phyloP scores from a whole-genome alignment of 2,329 filamentous ascomycete genomes.

The Beauveria brongniartii region DNA sequence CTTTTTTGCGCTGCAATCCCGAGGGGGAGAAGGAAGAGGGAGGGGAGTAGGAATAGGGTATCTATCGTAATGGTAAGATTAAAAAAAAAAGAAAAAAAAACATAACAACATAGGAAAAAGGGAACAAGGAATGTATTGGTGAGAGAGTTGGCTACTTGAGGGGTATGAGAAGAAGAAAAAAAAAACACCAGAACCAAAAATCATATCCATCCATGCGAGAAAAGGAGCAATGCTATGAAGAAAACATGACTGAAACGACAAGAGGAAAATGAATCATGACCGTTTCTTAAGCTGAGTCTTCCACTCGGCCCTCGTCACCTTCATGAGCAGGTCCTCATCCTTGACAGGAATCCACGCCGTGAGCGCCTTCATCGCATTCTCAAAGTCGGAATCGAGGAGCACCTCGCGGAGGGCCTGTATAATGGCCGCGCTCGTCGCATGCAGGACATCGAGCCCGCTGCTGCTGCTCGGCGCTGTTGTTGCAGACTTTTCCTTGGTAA shows the following conservation, averaged over 20 bases:
- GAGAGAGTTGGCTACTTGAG: no score
- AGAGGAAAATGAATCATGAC: slow-evolving; percentile 17
- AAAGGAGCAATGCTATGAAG: no score
- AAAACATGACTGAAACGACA: not conserved
- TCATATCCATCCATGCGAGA: no score
- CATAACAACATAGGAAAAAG: no score
- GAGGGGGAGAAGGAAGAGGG: no score
- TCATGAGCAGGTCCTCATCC: slow-evolving; percentile 90
- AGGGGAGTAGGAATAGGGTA: no score
- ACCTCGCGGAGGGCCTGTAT: slow-evolving; percentile 87
- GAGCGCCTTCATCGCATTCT: slow-evolving; percentile 94
- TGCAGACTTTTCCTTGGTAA: slow-evolving; percentile 7
- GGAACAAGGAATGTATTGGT: no score
- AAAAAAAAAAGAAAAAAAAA: no score
- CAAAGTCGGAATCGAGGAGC: slow-evolving; percentile 86
- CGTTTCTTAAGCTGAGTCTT: slow-evolving; percentile 51
- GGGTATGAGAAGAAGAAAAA: no score
- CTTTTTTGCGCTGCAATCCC: no score
- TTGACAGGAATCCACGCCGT: slow-evolving; percentile 91
- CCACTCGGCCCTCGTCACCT: slow-evolving; percentile 80
- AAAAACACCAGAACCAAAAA: no score
- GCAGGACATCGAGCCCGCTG: slow-evolving; percentile 70
- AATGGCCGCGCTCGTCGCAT: slow-evolving; percentile 81
- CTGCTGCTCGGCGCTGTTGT: slow-evolving; percentile 16
- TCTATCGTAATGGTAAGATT: no score